Conservation (phyloP, 176 grass and related monocot species). For the Thalia dealbata region DNA sequence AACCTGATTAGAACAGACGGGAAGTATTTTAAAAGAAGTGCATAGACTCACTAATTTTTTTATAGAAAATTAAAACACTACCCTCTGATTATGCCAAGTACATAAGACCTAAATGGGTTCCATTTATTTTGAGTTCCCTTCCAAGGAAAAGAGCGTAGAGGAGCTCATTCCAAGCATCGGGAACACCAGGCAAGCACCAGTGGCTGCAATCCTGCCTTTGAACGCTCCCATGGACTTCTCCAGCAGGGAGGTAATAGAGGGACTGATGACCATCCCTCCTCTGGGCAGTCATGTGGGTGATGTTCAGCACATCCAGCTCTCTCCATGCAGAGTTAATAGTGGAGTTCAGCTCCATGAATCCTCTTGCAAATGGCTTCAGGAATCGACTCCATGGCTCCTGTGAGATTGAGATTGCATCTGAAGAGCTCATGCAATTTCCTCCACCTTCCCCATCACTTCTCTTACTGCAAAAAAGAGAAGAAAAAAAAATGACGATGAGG, state of each 20-base stretch:
- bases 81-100: no score
- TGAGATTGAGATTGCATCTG: not conserved
- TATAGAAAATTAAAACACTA: no score
- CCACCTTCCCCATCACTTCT: not conserved
- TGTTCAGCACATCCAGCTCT: slow-evolving; percentile 29
- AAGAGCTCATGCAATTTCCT: not conserved
- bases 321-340: not conserved
- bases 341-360: not conserved
- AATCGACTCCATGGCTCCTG: not conserved
- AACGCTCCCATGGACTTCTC: not conserved
- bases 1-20: no score
- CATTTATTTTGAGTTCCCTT: not conserved
- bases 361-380: not conserved
- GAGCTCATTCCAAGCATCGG: slow-evolving; percentile 57
- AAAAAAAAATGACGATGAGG: no score
- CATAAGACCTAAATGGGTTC: no score
- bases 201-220: slow-evolving; percentile 55
- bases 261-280: slow-evolving; percentile 52
- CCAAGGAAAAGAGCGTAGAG: slow-evolving; percentile 29
- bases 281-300: slow-evolving; percentile 41
- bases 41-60: no score
- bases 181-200: slow-evolving; percentile 63
- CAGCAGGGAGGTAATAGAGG: slow-evolving; percentile 24
- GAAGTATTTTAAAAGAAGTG: no score
- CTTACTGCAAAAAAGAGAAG: not conserved